phyloP scores from a whole-genome alignment of 2,329 filamentous ascomycete genomes.

The Colletotrichum orchidophilum region DNA sequence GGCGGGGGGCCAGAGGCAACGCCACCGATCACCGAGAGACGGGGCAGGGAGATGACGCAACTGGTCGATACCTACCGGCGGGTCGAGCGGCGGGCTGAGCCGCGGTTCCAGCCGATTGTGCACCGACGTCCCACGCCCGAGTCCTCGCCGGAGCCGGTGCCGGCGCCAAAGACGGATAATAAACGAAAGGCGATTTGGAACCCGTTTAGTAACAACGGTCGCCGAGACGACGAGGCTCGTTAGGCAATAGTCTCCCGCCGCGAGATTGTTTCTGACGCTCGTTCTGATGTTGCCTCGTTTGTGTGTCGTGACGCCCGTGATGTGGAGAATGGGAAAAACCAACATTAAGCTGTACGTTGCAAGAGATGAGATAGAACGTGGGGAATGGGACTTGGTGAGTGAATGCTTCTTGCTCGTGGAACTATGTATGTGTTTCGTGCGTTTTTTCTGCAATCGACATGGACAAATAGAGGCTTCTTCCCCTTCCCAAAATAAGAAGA shows the following conservation, averaged over 20 bases:
- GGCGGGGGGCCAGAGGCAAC: background rate
- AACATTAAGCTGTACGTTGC: background rate
- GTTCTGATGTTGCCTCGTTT: slow-evolving; percentile 17
- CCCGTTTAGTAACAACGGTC: background rate
- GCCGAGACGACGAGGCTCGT: background rate
- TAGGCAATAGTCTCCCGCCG: background rate
- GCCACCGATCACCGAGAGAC: background rate
- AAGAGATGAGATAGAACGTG: background rate
- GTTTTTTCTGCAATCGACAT: slow-evolving; percentile 15
- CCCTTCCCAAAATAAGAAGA: slow-evolving; percentile 13
- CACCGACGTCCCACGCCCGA: background rate
- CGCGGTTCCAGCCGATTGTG: background rate
- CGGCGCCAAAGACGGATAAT: background rate
- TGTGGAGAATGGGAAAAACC: background rate
- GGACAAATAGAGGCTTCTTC: slow-evolving; percentile 24
- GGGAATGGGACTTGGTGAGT: slow-evolving; percentile 17
- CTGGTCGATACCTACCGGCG: background rate
- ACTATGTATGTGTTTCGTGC: slow-evolving; percentile 29
- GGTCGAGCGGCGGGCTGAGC: background rate
- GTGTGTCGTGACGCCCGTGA: slow-evolving; percentile 3
- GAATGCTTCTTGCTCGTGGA: slow-evolving; percentile 24
- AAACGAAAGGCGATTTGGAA: background rate
- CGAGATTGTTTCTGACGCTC: background rate
- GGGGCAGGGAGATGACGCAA: background rate
- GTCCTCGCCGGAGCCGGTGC: background rate